Percentiles rank a stretch among this genome's conserved stretches.
These are phyloP conservation scores for Xylariaceae sp. DNA, from an alignment of 2,329 filamentous ascomycete genomes.

Conservation along the genomic window DNA sequence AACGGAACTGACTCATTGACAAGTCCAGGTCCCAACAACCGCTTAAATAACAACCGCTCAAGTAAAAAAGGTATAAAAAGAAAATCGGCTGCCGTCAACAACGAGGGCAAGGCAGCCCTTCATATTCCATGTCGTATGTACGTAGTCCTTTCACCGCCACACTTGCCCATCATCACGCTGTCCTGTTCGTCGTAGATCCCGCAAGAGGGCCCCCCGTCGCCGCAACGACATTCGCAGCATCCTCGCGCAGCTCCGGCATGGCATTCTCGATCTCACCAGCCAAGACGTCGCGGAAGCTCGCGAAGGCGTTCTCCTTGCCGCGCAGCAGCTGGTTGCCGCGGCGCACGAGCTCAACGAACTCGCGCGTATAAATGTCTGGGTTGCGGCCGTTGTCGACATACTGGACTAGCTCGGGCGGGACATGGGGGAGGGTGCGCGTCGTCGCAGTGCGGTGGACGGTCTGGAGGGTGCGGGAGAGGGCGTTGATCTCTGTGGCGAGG, in stretches of 20 bases:
- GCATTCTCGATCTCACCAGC: constrained; percentile 53
- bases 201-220: constrained; percentile 35
- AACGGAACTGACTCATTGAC: background rate
- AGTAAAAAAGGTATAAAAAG: background rate
- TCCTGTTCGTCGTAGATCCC: background rate
- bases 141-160: background rate
- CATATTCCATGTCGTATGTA: too few species aligned
- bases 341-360: constrained; percentile 65
- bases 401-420: constrained; percentile 59
- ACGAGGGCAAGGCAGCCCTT: too few species aligned
- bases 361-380: constrained; percentile 68
- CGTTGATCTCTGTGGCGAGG: constrained; percentile 48
- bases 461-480: constrained; percentile 38
- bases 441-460: constrained; percentile 39
- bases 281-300: constrained; percentile 55
- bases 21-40: background rate
- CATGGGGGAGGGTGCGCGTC: constrained; percentile 42
- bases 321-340: constrained; percentile 61
- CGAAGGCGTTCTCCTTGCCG: constrained; percentile 60
- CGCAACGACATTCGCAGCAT: constrained; percentile 47
- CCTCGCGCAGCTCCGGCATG: constrained; percentile 54
- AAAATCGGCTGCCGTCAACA: background rate
- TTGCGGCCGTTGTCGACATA: constrained; percentile 69
- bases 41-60: background rate
- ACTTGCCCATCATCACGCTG: background rate